These are phyloP conservation scores for Ploettnerulaceae sp. DNA, from an alignment of 2,329 filamentous ascomycete genomes.

Conservation along the genomic window DNA sequence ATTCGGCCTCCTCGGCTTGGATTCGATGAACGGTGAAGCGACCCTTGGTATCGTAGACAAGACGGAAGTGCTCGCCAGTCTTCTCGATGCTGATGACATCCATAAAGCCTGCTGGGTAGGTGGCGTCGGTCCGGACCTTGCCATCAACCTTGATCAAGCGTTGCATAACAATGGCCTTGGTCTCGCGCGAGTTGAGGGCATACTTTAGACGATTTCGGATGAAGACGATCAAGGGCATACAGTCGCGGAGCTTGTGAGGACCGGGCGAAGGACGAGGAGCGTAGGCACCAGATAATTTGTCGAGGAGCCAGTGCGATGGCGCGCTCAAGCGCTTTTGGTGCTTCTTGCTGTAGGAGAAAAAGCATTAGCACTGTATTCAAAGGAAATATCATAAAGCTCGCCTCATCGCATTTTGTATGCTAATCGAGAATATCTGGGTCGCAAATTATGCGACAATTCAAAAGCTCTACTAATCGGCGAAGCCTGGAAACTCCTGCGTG, in stretches of 20 bases:
- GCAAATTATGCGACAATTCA: no score
- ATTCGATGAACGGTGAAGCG: conserved; percentile 99
- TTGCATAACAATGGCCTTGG: conserved; percentile 98
- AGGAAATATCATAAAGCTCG: no score
- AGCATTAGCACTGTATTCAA: conserved; percentile 24
- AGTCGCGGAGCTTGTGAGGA: conserved; percentile 99
- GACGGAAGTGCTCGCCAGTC: conserved; percentile 99
- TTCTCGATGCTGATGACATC: conserved; percentile 99
- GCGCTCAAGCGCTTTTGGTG: conserved; percentile 99
- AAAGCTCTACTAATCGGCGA: no score
- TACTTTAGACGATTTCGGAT: conserved; percentile 97
- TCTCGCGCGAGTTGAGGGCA: conserved; percentile 97
- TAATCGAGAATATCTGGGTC: no score
- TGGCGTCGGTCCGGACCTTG: conserved; percentile 98
- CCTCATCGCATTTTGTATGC: no score
- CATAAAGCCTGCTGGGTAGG: conserved; percentile 98
- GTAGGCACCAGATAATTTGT: conserved; percentile 96
- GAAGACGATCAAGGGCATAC: conserved; percentile 98
- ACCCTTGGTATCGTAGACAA: conserved; percentile 99
- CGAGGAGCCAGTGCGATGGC: conserved; percentile 98
- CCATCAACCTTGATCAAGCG: conserved; percentile 98
- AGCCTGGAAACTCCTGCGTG: not conserved
- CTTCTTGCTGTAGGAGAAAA: conserved; percentile 68
- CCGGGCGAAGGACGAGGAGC: conserved; percentile 68
- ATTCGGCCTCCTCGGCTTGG: conserved; percentile 96